Evolutionary conservation across 169 alveolate species (phyloP).

Genomic region (Eimeria praecox): DNA sequence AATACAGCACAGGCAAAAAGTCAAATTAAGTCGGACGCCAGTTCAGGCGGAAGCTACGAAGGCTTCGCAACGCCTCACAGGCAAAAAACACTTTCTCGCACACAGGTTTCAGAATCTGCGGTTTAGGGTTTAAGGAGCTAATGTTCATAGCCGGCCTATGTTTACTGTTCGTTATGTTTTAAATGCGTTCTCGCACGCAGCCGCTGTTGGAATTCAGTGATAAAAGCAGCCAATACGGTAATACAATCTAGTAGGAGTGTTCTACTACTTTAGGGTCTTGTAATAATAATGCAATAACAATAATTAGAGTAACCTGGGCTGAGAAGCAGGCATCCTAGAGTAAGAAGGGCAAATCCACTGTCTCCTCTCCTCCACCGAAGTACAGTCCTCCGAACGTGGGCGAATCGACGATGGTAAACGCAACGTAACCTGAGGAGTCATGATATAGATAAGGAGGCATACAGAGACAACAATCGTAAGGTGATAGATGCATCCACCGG

Average conservation of each 20-base stretch:
- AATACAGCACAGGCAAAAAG: not conserved
- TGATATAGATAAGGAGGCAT: not conserved
- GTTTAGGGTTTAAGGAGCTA: not conserved
- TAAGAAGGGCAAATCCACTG: constrained; percentile 69
- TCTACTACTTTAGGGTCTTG: not conserved
- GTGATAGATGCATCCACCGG: not conserved
- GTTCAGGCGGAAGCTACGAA: not conserved
- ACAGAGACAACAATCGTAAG: not conserved
- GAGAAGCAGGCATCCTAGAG: constrained; percentile 12
- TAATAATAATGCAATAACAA: not conserved
- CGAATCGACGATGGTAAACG: constrained; percentile 60
- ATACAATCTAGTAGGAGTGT: not conserved
- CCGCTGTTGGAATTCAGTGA: not conserved
- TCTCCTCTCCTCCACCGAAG: constrained; percentile 74
- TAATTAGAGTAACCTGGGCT: not conserved
- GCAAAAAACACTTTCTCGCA: not conserved
- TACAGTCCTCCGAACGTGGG: constrained; percentile 61
- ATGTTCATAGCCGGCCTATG: not conserved
- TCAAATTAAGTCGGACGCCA: not conserved
- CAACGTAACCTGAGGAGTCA: constrained; percentile 57
- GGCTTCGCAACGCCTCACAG: not conserved
- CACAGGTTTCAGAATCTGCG: not conserved
- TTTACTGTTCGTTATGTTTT: not conserved
- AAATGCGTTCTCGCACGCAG: not conserved
- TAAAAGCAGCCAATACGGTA: not conserved